Conservation (phyloP, 73 alveolate species). For the Tetrahymena elliotti region DNA sequence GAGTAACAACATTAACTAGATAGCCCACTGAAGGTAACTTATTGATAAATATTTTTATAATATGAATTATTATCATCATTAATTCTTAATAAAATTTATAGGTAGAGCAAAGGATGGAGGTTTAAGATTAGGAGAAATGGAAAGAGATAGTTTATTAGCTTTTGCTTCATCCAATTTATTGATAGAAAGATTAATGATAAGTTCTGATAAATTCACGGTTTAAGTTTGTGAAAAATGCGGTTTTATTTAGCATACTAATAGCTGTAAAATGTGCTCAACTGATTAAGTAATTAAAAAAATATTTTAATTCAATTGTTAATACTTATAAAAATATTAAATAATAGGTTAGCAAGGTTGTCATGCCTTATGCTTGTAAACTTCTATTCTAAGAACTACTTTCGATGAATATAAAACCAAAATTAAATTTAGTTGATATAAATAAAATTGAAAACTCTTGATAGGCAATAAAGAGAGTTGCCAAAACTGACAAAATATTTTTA, state of each 20-base stretch:
- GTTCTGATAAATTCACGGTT: slow-evolving; percentile 90
- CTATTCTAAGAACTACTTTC: slow-evolving; percentile 74
- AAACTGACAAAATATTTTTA: neutral
- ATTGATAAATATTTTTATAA: neutral
- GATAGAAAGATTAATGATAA: slow-evolving; percentile 92
- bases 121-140: slow-evolving; percentile 97
- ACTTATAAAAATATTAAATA: neutral
- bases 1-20: slow-evolving; percentile 86
- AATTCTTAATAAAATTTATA: neutral
- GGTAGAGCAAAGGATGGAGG: slow-evolving; percentile 94
- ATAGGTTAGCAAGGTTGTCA: slow-evolving; percentile 63
- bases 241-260: slow-evolving; percentile 71
- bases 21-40: slow-evolving; percentile 96
- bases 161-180: slow-evolving; percentile 95
- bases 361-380: slow-evolving; percentile 99
- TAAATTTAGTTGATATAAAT: slow-evolving; percentile 10
- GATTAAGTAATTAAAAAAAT: neutral
- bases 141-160: slow-evolving; percentile 98
- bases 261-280: slow-evolving; percentile 65
- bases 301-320: neutral
- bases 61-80: neutral
- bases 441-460: neutral
- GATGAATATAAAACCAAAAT: slow-evolving; percentile 52
- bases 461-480: neutral
- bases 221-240: slow-evolving; percentile 93